A percentile compares a stretch with the other conserved stretches of the same genome.
Conservation (phyloP, 2,329 filamentous ascomycete species). For the Trichoderma sp. region DNA sequence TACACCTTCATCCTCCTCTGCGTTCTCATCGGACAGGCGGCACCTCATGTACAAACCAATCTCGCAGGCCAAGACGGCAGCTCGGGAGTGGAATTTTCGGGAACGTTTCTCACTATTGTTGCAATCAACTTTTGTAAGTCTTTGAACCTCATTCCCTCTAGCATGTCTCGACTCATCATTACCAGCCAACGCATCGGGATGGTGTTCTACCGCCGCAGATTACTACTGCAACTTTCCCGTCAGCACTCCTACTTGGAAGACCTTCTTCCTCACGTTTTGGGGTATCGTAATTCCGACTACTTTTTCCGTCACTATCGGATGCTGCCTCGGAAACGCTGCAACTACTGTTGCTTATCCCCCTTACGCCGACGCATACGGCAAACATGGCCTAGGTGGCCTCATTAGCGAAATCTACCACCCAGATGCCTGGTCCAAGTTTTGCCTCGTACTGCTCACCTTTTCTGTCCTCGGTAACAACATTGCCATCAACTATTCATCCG, state of each 20-base stretch:
- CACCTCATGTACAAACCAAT: slow-evolving; percentile 28
- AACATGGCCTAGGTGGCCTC: slow-evolving; percentile 7
- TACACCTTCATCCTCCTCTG: slow-evolving; percentile 32
- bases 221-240: slow-evolving; percentile 32
- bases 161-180: background rate
- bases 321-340: slow-evolving; percentile 19
- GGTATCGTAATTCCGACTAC: slow-evolving; percentile 30
- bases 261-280: slow-evolving; percentile 30
- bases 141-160: background rate
- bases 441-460: slow-evolving; percentile 9
- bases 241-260: slow-evolving; percentile 30
- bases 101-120: slow-evolving; percentile 30
- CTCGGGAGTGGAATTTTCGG: slow-evolving; percentile 25
- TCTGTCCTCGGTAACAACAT: slow-evolving; percentile 20
- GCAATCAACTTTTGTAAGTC: slow-evolving; percentile 33
- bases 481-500: slow-evolving; percentile 33
- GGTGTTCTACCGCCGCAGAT: slow-evolving; percentile 31
- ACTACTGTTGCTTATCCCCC: slow-evolving; percentile 4
- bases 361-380: slow-evolving; percentile 1
- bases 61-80: background rate
- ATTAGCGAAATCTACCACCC: slow-evolving; percentile 5
- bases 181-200: slow-evolving; percentile 7
- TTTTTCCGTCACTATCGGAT: slow-evolving; percentile 30
- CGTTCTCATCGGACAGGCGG: slow-evolving; percentile 32
- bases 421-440: slow-evolving; percentile 5